Evolutionary conservation across 805 yeast genomes (phyloP).

Genomic region (Lipomyces orientalis): DNA sequence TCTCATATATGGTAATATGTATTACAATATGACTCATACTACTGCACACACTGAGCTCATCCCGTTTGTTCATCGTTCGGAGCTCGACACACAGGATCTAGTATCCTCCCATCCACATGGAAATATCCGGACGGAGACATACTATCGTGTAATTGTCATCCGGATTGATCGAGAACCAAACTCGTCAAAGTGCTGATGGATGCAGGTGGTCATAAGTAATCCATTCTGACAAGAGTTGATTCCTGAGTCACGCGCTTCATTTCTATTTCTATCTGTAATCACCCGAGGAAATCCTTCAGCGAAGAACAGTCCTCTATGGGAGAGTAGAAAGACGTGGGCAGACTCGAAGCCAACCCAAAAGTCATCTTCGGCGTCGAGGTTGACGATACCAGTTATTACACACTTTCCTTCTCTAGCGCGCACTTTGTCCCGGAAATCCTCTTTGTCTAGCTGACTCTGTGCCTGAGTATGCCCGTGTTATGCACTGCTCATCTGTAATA

Average conservation of each 20-base stretch:
- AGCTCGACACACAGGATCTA: not conserved
- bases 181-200: not conserved
- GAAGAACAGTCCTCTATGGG: not conserved
- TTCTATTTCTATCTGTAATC: not conserved
- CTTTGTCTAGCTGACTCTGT: not conserved
- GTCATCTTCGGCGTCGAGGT: not conserved
- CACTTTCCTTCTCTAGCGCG: not conserved
- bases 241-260: not conserved
- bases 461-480: not conserved
- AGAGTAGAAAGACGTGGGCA: not conserved
- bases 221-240: not conserved
- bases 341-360: not conserved
- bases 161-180: not conserved
- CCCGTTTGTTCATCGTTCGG: not conserved
- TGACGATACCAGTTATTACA: not conserved
- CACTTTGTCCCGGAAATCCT: not conserved
- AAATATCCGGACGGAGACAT: not conserved
- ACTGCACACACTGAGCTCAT: too few relatives aligned
- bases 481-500: not conserved
- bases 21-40: too few relatives aligned
- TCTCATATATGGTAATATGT: too few relatives aligned
- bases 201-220: constrained; percentile 4
- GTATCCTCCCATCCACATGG: constrained; percentile 5
- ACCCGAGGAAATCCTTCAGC: not conserved
- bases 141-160: not conserved